Evolutionary conservation across 768 basidiomycete species (phyloP).

Genomic region (Leccinum obscurum): DNA sequence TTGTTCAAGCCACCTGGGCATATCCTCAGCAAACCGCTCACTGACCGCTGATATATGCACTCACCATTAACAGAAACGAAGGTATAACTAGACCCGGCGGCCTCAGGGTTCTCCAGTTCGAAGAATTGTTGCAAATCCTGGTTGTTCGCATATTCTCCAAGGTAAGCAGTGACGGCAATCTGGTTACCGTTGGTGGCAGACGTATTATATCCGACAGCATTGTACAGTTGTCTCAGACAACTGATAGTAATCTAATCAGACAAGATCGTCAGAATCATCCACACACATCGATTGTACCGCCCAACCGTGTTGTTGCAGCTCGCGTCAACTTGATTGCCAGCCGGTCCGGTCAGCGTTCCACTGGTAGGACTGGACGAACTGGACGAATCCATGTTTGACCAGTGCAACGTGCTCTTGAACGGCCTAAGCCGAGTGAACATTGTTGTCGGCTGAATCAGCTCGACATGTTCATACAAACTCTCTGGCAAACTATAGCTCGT

Average conservation of each 20-base stretch:
- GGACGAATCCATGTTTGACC: constrained; percentile 17
- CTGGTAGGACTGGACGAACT: constrained; percentile 1
- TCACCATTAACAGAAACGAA: constrained; percentile 30
- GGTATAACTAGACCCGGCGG: constrained; percentile 50
- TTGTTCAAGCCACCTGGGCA: constrained; percentile 57
- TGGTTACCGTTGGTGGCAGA: constrained; percentile 43
- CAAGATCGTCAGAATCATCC: background rate
- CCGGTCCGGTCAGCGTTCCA: constrained; percentile 26
- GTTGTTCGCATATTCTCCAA: constrained; percentile 52
- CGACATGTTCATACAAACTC: constrained; percentile 57
- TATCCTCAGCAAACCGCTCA: constrained; percentile 6
- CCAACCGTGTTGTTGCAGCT: constrained; percentile 44
- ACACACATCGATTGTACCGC: background rate
- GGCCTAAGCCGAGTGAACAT: constrained; percentile 54
- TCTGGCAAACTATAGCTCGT: constrained; percentile 67
- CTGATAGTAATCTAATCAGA: constrained; percentile 44
- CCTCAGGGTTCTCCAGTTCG: constrained; percentile 46
- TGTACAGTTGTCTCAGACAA: constrained; percentile 58
- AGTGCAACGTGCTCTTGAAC: constrained; percentile 43
- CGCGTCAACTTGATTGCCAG: constrained; percentile 43
- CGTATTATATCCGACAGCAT: constrained; percentile 47
- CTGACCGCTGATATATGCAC: background rate
- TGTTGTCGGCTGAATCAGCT: constrained; percentile 72
- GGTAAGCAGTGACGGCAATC: constrained; percentile 58
- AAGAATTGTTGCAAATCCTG: constrained; percentile 55